These are phyloP conservation scores for Phaeosphaeriaceae sp. DNA, from an alignment of 2,329 filamentous ascomycete genomes.

Conservation along the genomic window DNA sequence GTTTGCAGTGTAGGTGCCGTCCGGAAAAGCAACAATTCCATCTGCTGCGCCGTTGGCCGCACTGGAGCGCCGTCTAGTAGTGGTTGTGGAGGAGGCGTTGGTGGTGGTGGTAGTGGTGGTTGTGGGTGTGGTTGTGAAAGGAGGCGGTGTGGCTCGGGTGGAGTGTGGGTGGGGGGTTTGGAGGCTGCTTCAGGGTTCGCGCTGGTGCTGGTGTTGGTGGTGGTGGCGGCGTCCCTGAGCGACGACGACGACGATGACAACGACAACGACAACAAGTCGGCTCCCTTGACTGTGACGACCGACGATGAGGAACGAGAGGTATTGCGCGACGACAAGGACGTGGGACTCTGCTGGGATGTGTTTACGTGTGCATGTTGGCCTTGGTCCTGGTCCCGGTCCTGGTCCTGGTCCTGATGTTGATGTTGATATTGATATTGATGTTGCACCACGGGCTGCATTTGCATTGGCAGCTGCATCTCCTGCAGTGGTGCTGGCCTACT, in stretches of 20 bases:
- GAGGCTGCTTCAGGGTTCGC: constrained; percentile 21
- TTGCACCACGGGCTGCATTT: constrained; percentile 11
- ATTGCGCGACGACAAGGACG: constrained; percentile 50
- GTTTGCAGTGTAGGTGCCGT: constrained; percentile 56
- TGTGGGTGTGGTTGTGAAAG: neutral
- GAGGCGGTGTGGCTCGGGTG: constrained; percentile 35
- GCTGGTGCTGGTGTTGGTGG: no score
- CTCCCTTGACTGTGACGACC: constrained; percentile 50
- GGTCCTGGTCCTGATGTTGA: no score
- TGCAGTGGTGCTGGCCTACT: neutral
- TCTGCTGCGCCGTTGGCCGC: constrained; percentile 49
- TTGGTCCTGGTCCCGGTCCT: no score
- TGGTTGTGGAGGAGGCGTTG: no score
- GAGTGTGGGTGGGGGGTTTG: constrained; percentile 24
- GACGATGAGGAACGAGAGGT: constrained; percentile 55
- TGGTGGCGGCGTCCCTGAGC: constrained; percentile 33
- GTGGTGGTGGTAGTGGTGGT: no score
- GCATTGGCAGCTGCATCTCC: neutral
- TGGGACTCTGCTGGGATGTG: constrained; percentile 25
- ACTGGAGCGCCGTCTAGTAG: constrained; percentile 49
- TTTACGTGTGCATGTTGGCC: neutral
- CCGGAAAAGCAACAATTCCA: constrained; percentile 46
- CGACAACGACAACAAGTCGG: constrained; percentile 50
- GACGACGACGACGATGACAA: no score
- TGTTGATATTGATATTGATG: constrained; percentile 8